Percentiles rank a stretch among this genome's conserved stretches.
These are phyloP conservation scores for Hanseniaspora sp. DNA, from an alignment of 1,139 yeast species.

Conservation along the genomic window DNA sequence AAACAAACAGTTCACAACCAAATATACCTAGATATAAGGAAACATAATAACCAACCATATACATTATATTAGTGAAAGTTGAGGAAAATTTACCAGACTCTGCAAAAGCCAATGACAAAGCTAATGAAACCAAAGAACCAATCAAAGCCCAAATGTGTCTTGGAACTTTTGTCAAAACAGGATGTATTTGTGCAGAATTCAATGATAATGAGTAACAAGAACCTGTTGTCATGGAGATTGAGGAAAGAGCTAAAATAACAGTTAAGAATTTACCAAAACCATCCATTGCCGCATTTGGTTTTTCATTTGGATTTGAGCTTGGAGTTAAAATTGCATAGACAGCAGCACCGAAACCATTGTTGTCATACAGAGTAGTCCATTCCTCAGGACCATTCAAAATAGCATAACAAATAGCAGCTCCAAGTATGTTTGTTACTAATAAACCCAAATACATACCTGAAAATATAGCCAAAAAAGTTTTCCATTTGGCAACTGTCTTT, in stretches of 20 bases:
- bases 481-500: constrained; percentile 41
- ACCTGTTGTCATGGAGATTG: constrained; percentile 82
- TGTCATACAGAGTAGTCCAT: constrained; percentile 29
- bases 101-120: constrained; percentile 82
- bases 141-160: constrained; percentile 68
- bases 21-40: constrained; percentile 69
- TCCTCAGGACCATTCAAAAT: constrained; percentile 24
- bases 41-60: constrained; percentile 78
- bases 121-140: constrained; percentile 68
- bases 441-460: constrained; percentile 53
- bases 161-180: constrained; percentile 59
- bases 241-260: constrained; percentile 69
- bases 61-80: constrained; percentile 79
- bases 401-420: constrained; percentile 70
- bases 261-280: constrained; percentile 86
- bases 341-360: constrained; percentile 63
- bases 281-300: constrained; percentile 52
- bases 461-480: constrained; percentile 49
- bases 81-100: constrained; percentile 45
- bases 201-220: constrained; percentile 83
- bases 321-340: constrained; percentile 60
- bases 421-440: constrained; percentile 57
- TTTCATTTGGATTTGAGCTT: constrained; percentile 19
- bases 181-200: constrained; percentile 76
- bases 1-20: constrained; percentile 67